Base-by-base conservation (phyloP, 176 grass and related monocot species). In the Triticum turgidum region DNA sequence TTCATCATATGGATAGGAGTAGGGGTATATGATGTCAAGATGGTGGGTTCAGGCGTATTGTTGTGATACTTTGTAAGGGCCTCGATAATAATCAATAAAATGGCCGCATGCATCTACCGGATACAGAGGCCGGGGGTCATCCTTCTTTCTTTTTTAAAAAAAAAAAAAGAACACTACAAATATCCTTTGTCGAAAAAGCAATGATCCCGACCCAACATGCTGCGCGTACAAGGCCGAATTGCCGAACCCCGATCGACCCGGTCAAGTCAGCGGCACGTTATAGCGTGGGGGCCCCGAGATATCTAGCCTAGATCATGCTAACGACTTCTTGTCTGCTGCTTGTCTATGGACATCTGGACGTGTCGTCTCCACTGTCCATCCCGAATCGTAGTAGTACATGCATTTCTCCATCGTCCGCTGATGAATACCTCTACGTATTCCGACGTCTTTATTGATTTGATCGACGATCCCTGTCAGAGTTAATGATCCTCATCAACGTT, bases 281-380 rank as follows among this genome's bases (percentile, higher is more conserved):
- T 33, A 33, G 30, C 30, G 10, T 78, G 72, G 79, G 72, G 5
- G 49, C 14, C 49, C 42, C 80, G 73, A 20, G 34, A 58, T 56
- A 87, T 87, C 84, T 2, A 83, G 73, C 84, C 66, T 61, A 47
- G 66, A 83, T 90, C 84, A 75, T 83, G 80, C 80, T 90, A 90
- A 87, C 84, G 84, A 90, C 84, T 84, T 87, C 74, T 47, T 90
- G 84, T 75, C 89, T 66, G 74, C 80, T 83, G 79, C 80, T 33
- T 67, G 80, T 78, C 73, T 3, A 18, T 21, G 24, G 80, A 72
- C 84, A 79, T 79, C 73, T 59, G 80, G 42, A 63, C 71, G 83
- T 61, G 83, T 21, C 71, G 83, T 70, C 68, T 52, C 35, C 5
- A 32, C 79, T 78, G 63, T 70, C 29, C 69, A 18, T 30, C 9